Conservation (phyloP, 2,329 filamentous ascomycete genomes). For the Diaporthe caulivora region DNA sequence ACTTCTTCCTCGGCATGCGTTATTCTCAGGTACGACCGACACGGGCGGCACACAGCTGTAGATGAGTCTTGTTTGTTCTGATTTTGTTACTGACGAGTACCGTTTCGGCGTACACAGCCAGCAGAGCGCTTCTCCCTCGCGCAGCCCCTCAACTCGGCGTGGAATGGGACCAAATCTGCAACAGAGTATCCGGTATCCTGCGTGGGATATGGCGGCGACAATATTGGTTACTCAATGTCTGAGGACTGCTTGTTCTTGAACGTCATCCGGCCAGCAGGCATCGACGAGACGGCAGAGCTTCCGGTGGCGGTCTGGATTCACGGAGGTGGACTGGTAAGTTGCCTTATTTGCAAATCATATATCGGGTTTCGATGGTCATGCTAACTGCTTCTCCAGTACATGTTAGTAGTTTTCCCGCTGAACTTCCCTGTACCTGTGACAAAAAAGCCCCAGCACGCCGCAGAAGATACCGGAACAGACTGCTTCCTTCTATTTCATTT, state of each 20-base stretch:
- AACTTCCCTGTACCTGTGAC: not conserved
- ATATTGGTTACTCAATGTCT: conserved; percentile 46
- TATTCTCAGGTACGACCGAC: conserved; percentile 65
- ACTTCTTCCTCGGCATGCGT: conserved; percentile 67
- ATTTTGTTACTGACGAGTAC: conserved; percentile 55
- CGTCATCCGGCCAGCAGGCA: conserved; percentile 65
- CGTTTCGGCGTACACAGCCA: conserved; percentile 13
- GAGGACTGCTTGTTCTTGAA: conserved; percentile 73
- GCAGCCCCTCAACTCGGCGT: conserved; percentile 60
- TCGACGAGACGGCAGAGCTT: conserved; percentile 54
- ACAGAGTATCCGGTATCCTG: conserved; percentile 61
- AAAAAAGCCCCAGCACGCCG: not conserved
- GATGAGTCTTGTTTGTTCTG: conserved; percentile 40
- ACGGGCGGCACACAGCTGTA: conserved; percentile 51
- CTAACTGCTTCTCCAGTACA: conserved; percentile 13
- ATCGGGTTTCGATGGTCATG: not conserved
- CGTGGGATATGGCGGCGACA: conserved; percentile 62
- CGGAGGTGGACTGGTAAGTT: conserved; percentile 49
- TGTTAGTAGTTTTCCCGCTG: not conserved
- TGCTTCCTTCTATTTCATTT: not conserved
- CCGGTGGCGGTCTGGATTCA: conserved; percentile 73
- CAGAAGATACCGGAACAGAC: not conserved
- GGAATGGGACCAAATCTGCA: conserved; percentile 55
- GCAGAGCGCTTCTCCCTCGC: conserved; percentile 62
- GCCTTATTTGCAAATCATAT: not conserved